Conservation (phyloP, 352 stramenopile genomes). For the Albugo candida region DNA sequence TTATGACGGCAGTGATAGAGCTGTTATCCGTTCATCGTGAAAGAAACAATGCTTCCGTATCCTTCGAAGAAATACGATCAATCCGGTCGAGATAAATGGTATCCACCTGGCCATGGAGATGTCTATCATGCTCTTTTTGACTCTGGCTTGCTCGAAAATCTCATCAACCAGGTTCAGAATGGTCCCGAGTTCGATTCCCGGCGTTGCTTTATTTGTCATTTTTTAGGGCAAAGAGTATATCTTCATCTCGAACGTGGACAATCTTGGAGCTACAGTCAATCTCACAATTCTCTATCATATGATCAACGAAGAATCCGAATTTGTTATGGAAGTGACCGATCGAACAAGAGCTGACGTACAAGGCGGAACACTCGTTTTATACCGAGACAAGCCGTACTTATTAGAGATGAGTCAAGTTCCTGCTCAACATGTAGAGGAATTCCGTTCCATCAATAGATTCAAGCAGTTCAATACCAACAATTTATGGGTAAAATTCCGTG, state of each 20-base stretch:
- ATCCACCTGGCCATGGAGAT: slow-evolving; percentile 96
- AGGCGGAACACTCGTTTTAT: slow-evolving; percentile 79
- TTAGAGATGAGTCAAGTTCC: slow-evolving; percentile 95
- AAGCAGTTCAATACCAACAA: slow-evolving; percentile 99
- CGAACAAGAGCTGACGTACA: slow-evolving; percentile 84
- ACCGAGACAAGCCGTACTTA: slow-evolving; percentile 87
- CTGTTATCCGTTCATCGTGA: slow-evolving; percentile 82
- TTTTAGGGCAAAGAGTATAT: slow-evolving; percentile 96
- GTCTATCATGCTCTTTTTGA: slow-evolving; percentile 97
- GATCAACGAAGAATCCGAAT: slow-evolving; percentile 91
- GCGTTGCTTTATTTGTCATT: slow-evolving; percentile 1
- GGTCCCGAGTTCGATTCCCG: neutral
- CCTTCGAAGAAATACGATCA: slow-evolving; percentile 75
- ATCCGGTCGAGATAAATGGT: slow-evolving; percentile 72
- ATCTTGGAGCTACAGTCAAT: slow-evolving; percentile 95
- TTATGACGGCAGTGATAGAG: slow-evolving; percentile 18
- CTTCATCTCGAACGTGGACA: slow-evolving; percentile 99
- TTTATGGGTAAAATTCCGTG: slow-evolving; percentile 96
- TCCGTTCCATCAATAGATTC: slow-evolving; percentile 90
- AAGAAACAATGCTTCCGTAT: slow-evolving; percentile 79
- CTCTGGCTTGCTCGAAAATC: slow-evolving; percentile 88
- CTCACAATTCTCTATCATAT: slow-evolving; percentile 98
- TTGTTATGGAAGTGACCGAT: slow-evolving; percentile 97
- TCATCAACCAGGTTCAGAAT: slow-evolving; percentile 54
- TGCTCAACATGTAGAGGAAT: slow-evolving; percentile 86